Evolutionary conservation across 2,329 filamentous ascomycete species (phyloP).

Genomic region (Neonectria coccinea): DNA sequence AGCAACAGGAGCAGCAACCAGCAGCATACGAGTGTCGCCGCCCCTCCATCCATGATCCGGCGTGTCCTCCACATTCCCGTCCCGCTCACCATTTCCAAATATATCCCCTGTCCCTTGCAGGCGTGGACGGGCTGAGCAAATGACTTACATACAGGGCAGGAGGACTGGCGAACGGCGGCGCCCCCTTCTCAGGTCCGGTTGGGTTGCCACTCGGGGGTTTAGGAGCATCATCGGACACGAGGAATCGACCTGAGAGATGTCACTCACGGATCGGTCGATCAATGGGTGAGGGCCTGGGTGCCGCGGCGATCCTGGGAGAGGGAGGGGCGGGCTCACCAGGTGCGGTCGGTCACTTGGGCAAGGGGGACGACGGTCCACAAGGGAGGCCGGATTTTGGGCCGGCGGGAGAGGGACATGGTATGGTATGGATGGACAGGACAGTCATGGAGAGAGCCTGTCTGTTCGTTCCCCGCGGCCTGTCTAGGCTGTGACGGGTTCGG

Average conservation of each 20-base stretch:
- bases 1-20: conserved; percentile 14
- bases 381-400: conserved; percentile 43
- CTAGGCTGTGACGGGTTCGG: neutral
- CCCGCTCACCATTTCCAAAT: conserved; percentile 24
- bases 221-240: conserved; percentile 8
- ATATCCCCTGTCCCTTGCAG: conserved; percentile 37
- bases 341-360: conserved; percentile 20
- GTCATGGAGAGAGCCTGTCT: neutral
- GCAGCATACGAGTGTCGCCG: conserved; percentile 3
- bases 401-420: conserved; percentile 19
- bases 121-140: conserved; percentile 21
- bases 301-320: conserved; percentile 19
- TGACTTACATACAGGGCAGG: conserved; percentile 29
- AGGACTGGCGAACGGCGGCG: conserved; percentile 6
- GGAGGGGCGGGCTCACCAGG: conserved; percentile 7
- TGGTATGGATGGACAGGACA: neutral
- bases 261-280: conserved; percentile 23
- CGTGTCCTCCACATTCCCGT: neutral
- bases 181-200: neutral
- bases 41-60: conserved; percentile 12
- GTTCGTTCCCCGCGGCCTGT: neutral
- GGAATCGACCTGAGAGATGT: conserved; percentile 7
- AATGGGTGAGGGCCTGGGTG: conserved; percentile 15
- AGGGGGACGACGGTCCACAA: conserved; percentile 37
- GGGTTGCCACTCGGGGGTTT: conserved; percentile 12